Evolutionary conservation across 1,139 yeast genomes (phyloP), one percentile per base, ranked within the genome.

Genomic region (Scheffersomyces segobiensis): DNA sequence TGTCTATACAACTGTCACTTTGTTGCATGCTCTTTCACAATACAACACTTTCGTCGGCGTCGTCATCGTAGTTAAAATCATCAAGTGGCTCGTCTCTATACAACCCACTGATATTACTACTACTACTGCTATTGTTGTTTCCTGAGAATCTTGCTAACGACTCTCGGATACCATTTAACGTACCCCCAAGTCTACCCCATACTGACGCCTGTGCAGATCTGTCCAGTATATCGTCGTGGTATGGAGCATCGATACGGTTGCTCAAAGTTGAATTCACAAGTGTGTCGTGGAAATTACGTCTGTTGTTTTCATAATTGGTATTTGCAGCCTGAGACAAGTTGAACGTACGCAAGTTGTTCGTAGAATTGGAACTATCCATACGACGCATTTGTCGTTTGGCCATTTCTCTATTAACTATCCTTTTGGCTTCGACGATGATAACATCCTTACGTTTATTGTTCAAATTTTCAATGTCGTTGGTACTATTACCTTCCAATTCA

Each of bases 371-470:
- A 32, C 42, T 32, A 47, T 50, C 49, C 5, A 54, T 52, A 18
- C 67, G 42, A 8, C 59, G 62, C 18, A 67, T 69, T 54, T 69
- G 71, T 42, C 79, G 67, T 55, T 70, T 74, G 20, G 69, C 62
- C 61, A 72, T 62, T 61, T 80, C 84, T 59, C 82, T 66, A 50
- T 71, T 66, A 5, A 79, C 71, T 3, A 77, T 77, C 46, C 83
- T 61, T 59, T 79, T 80, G 8, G 83, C 83, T 62, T 80, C 84
- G 4, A 75, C 81, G 50, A 80, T 78, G 2, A 78, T 65, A 58
- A 79, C 65, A 56, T 79, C 83, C 50, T 69, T 68, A 46, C 81
- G 64, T 56, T 75, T 77, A 58, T 63, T 65, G 22, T 62, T 64
- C 50, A 61, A 54, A 46, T 61, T 66, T 46, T 69, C 72, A 8